These are phyloP conservation scores for Magnusiomyces clavatus DNA, from an alignment of 1,139 yeast species.

Conservation along the genomic window DNA sequence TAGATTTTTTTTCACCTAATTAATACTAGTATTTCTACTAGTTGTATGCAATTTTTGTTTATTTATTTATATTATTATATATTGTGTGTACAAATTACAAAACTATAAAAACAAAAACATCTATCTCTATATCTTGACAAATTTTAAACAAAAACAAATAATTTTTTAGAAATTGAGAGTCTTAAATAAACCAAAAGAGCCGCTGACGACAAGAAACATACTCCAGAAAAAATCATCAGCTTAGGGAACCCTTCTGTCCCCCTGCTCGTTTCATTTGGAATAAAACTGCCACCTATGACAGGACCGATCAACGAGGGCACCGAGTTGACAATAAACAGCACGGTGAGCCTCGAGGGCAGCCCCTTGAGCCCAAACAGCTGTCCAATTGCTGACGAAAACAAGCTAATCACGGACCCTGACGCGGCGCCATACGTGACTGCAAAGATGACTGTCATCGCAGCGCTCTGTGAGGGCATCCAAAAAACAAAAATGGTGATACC, in stretches of 20 bases:
- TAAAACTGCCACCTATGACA: conserved; percentile 43
- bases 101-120: too few relatives aligned
- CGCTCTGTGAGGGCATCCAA: conserved; percentile 25
- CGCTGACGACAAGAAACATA: conserved; percentile 15
- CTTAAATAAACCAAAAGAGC: not conserved
- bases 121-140: too few relatives aligned
- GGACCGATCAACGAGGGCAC: conserved; percentile 45
- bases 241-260: conserved; percentile 16
- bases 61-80: too few relatives aligned
- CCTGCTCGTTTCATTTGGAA: conserved; percentile 16
- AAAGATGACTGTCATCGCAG: conserved; percentile 29
- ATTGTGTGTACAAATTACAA: too few relatives aligned
- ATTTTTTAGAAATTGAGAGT: not conserved
- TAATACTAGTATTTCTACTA: too few relatives aligned
- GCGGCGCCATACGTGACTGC: conserved; percentile 43
- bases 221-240: conserved; percentile 20
- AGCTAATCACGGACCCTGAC: conserved; percentile 35
- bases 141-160: conserved; percentile 2
- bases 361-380: conserved; percentile 47
- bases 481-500: conserved; percentile 24
- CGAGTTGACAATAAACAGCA: conserved; percentile 45
- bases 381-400: conserved; percentile 34
- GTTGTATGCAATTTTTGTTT: too few relatives aligned
- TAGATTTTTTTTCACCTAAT: too few relatives aligned
- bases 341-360: conserved; percentile 42